phyloP scores from a whole-genome alignment of 192 early-diverging fungal species.

The Tieghemiomyces parasiticus region DNA sequence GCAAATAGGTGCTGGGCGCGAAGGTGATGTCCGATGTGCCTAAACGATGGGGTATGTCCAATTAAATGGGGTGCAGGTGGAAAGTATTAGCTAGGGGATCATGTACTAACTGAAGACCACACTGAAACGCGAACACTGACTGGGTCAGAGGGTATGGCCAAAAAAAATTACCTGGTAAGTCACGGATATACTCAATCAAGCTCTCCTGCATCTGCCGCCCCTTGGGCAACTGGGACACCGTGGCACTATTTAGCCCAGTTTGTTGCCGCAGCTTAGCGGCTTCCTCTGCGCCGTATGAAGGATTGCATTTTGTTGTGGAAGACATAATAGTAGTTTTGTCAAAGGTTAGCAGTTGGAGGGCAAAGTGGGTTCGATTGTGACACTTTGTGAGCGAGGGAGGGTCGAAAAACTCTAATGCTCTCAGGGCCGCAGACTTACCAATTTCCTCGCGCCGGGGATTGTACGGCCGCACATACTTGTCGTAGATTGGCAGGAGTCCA shows the following conservation, averaged over 20 bases:
- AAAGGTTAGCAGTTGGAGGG: background rate
- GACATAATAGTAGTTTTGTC: background rate
- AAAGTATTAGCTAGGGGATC: too few species aligned
- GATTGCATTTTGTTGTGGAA: background rate
- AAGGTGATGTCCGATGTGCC: background rate
- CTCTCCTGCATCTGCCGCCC: constrained; percentile 1
- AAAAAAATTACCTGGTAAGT: too few species aligned
- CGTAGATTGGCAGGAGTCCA: constrained; percentile 18
- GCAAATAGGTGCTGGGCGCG: constrained; percentile 6
- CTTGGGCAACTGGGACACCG: background rate
- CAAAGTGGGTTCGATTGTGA: background rate
- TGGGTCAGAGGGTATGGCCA: too few species aligned
- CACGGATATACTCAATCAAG: constrained; percentile 2
- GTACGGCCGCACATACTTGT: constrained; percentile 21
- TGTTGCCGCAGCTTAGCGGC: background rate
- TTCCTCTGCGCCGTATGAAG: background rate
- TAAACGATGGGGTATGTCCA: too few species aligned
- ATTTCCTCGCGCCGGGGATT: constrained; percentile 4
- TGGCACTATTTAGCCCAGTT: background rate
- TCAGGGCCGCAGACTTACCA: background rate
- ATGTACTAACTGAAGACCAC: too few species aligned
- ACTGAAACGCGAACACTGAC: too few species aligned
- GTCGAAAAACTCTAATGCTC: too few species aligned
- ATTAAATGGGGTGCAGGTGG: too few species aligned
- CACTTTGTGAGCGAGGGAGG: background rate